A percentile compares a stretch with the other conserved stretches of the same genome.
Conservation (phyloP, 176 grass and related monocot genomes). For the Aegilops sharonensis region DNA sequence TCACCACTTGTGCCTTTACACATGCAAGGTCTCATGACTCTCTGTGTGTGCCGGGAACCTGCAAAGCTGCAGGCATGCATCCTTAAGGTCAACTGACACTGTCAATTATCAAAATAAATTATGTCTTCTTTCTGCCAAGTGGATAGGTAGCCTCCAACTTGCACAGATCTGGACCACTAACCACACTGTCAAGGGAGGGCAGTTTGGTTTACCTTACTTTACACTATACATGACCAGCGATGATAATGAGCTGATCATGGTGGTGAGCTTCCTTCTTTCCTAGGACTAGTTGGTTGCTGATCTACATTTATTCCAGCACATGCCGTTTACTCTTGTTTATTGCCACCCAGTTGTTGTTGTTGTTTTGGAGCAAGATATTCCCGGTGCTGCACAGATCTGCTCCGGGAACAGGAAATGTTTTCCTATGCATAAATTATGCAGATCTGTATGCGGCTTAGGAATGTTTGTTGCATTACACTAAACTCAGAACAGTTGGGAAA, state of each 20-base stretch:
- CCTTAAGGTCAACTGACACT: slow-evolving; percentile 30
- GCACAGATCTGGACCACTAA: background rate
- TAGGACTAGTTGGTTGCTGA: background rate
- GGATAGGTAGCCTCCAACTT: slow-evolving; percentile 9
- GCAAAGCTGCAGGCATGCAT: background rate
- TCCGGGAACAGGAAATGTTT: background rate
- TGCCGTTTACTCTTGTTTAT: background rate
- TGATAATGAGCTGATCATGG: background rate
- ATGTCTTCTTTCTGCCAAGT: no score
- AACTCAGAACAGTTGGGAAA: no score
- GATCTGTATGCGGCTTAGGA: background rate
- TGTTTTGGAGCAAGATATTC: background rate
- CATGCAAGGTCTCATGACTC: background rate
- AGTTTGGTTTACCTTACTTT: background rate
- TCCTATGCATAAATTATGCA: background rate
- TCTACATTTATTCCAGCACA: slow-evolving; percentile 3
- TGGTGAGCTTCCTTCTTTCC: background rate
- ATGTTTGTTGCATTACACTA: background rate
- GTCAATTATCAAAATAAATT: no score
- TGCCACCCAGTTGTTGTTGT: background rate
- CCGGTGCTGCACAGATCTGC: background rate
- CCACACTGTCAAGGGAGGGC: background rate
- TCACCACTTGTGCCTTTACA: background rate
- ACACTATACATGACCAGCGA: background rate
- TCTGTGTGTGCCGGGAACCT: background rate